Conservation (phyloP, 345 rosid genomes). For the Citrus mangshanensis region DNA sequence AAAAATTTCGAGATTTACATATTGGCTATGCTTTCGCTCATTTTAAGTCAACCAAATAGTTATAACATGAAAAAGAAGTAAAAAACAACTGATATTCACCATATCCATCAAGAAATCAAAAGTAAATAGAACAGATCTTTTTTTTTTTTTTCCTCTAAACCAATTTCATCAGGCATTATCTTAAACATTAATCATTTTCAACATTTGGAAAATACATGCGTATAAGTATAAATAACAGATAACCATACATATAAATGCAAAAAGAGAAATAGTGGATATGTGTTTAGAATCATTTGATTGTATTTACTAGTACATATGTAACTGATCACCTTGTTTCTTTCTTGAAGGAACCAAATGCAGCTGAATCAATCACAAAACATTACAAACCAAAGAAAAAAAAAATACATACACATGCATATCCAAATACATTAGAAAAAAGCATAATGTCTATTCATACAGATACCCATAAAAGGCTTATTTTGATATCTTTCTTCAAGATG, state of each 20-base stretch:
- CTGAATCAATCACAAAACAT: neutral
- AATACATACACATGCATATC: too few relatives aligned
- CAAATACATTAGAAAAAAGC: too few relatives aligned
- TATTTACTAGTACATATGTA: neutral
- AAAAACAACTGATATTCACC: neutral
- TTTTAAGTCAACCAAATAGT: neutral
- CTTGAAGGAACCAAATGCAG: neutral
- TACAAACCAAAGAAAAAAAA: neutral
- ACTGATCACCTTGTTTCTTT: neutral
- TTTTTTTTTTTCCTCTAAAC: neutral
- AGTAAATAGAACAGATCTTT: neutral
- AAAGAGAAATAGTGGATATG: neutral
- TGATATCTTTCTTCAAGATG: too few relatives aligned
- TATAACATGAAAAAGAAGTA: neutral
- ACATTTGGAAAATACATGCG: neutral
- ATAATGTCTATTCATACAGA: too few relatives aligned
- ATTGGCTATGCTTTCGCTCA: neutral
- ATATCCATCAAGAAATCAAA: neutral
- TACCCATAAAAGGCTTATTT: too few relatives aligned
- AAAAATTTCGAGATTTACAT: neutral
- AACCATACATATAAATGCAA: neutral
- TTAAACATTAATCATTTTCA: neutral
- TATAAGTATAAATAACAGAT: neutral
- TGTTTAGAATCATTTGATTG: neutral
- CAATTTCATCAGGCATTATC: neutral